Conservation (phyloP, 768 basidiomycete genomes). For the Psilocybe cyanescens region DNA sequence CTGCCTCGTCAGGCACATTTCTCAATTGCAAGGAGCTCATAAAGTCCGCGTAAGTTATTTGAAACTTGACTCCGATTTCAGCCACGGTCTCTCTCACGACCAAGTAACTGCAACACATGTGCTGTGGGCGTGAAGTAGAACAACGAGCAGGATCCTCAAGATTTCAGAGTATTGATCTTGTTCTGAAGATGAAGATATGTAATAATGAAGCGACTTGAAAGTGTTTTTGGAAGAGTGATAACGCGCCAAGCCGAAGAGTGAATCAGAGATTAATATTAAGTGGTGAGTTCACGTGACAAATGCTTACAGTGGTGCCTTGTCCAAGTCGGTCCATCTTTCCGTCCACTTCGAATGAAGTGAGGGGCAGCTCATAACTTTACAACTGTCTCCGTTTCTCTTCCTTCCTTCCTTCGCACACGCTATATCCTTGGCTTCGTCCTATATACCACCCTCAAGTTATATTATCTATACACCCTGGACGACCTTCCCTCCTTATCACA, state of each 20-base stretch:
- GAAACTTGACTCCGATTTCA: conserved; percentile 1
- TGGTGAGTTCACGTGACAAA: conserved; percentile 12
- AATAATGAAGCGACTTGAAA: no score
- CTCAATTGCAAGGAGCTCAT: conserved; percentile 8
- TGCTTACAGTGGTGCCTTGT: conserved; percentile 15
- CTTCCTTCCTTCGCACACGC: conserved; percentile 14
- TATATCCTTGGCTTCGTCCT: conserved; percentile 1
- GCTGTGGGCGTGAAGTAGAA: background rate
- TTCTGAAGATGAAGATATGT: no score
- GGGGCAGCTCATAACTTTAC: conserved; percentile 8
- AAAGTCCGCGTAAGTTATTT: conserved; percentile 18
- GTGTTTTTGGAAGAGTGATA: background rate
- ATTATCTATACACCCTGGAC: background rate
- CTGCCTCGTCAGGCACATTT: conserved; percentile 10
- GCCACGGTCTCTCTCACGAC: conserved; percentile 8
- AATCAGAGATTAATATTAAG: background rate
- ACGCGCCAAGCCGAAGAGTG: background rate
- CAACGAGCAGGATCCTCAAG: background rate
- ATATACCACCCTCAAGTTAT: conserved; percentile 4
- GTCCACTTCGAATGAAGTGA: conserved; percentile 20
- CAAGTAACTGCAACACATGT: background rate
- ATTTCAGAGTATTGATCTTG: no score
- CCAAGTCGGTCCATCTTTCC: conserved; percentile 21
- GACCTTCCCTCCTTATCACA: conserved; percentile 1
- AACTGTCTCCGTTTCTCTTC: conserved; percentile 17